Percentiles rank a stretch among this genome's conserved stretches.
Evolutionary conservation across 371 early-diverging fungal species (phyloP).

Genomic region (Mortierella sp.): DNA sequence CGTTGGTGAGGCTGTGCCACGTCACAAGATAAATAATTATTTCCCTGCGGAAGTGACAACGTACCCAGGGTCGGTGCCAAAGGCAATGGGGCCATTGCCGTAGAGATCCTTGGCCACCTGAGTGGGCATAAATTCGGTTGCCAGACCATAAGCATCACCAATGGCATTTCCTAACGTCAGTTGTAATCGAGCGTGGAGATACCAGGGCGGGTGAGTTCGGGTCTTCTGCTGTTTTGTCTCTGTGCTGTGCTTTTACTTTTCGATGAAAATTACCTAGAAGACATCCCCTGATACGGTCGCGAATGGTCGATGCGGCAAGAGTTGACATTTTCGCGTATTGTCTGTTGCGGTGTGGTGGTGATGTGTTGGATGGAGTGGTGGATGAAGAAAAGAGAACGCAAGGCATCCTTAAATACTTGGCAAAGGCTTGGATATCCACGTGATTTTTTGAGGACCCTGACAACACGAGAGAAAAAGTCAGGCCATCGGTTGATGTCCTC

Average conservation of each 20-base stretch:
- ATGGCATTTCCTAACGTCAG: constrained; percentile 75
- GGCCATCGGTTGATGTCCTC: not conserved
- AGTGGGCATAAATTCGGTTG: constrained; percentile 74
- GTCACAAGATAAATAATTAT: too few relatives aligned
- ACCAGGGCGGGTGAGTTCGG: too few relatives aligned
- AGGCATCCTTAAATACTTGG: too few relatives aligned
- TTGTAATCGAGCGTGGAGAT: too few relatives aligned
- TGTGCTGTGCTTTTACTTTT: not conserved
- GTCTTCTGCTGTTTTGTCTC: not conserved
- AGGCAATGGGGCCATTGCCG: constrained; percentile 70
- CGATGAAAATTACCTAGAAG: constrained; percentile 23
- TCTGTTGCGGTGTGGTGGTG: too few relatives aligned
- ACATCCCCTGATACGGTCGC: constrained; percentile 47
- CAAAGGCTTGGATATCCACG: not conserved
- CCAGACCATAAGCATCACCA: constrained; percentile 78
- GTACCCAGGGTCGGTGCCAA: constrained; percentile 66
- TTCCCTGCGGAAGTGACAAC: too few relatives aligned
- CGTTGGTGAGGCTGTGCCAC: too few relatives aligned
- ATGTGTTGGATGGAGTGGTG: not conserved
- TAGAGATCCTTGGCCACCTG: constrained; percentile 59
- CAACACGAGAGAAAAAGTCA: not conserved
- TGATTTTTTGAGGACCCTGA: not conserved
- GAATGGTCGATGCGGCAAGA: constrained; percentile 19
- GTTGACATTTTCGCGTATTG: too few relatives aligned
- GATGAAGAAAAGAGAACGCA: too few relatives aligned